phyloP scores from a whole-genome alignment of 73 alveolate species.

The Diophrys sp. region DNA sequence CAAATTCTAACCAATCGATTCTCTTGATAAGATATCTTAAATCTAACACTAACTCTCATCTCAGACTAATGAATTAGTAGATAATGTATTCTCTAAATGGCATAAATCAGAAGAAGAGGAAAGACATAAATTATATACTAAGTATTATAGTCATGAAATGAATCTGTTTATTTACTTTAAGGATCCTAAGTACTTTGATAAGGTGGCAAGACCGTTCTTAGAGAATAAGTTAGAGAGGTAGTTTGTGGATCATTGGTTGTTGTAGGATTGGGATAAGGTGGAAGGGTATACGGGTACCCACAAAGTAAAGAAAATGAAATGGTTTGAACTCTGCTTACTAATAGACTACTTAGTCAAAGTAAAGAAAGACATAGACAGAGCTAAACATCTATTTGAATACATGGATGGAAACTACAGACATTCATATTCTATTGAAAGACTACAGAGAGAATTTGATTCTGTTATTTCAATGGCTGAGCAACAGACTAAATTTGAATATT shows the following conservation, averaged over 20 bases:
- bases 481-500: background rate
- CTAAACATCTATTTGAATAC: background rate
- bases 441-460: background rate
- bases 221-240: slow-evolving; percentile 53
- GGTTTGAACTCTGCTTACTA: background rate
- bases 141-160: slow-evolving; percentile 47
- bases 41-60: slow-evolving; percentile 1
- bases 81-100: slow-evolving; percentile 36
- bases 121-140: slow-evolving; percentile 26
- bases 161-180: slow-evolving; percentile 46
- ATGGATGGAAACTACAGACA: background rate
- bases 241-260: slow-evolving; percentile 57
- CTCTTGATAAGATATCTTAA: slow-evolving; percentile 34
- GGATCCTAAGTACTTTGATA: slow-evolving; percentile 53
- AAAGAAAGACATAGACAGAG: background rate
- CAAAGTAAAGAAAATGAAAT: background rate
- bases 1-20: slow-evolving; percentile 48
- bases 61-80: background rate
- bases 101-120: slow-evolving; percentile 12
- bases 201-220: slow-evolving; percentile 51
- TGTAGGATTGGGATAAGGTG: slow-evolving; percentile 3
- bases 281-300: background rate
- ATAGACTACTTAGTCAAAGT: slow-evolving; percentile 5
- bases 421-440: slow-evolving; percentile 31
- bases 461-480: background rate